Evolutionary conservation across 345 rosid genomes (phyloP).

Genomic region (Eucalyptus curtisii): DNA sequence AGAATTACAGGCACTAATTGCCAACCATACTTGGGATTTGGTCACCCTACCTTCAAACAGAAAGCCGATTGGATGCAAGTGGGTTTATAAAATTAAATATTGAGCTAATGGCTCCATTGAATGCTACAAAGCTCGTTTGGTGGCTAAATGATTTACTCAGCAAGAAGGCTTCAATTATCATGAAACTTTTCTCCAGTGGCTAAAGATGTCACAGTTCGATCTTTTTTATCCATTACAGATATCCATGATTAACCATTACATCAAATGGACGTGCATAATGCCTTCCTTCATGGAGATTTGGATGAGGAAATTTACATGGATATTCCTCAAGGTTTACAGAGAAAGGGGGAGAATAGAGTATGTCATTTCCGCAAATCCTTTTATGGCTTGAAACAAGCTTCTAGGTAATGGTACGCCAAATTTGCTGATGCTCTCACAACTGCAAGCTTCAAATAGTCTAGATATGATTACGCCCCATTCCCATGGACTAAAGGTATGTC

Average conservation of each 20-base stretch:
- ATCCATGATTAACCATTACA: not conserved
- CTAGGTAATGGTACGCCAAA: not conserved
- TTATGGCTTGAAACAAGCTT: not conserved
- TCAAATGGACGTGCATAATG: not conserved
- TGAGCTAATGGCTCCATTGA: too few relatives aligned
- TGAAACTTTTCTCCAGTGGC: not conserved
- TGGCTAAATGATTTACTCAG: not conserved
- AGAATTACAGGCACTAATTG: too few relatives aligned
- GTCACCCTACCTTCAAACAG: not conserved
- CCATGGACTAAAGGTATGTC: not conserved
- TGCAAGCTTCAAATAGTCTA: not conserved
- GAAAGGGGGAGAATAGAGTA: not conserved
- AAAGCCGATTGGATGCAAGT: not conserved
- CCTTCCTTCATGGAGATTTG: not conserved
- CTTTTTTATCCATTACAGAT: not conserved
- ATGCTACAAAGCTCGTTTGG: not conserved
- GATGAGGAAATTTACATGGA: not conserved
- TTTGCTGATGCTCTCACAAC: not conserved
- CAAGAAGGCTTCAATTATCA: not conserved
- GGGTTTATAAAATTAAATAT: not conserved
- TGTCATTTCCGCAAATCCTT: too few relatives aligned
- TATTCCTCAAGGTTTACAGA: rapidly evolving
- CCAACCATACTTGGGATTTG: not conserved
- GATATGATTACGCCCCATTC: not conserved
- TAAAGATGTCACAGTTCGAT: not conserved